Evolutionary conservation across 2,329 filamentous ascomycete species (phyloP).

Genomic region (Cladosporium sphaerospermum): DNA sequence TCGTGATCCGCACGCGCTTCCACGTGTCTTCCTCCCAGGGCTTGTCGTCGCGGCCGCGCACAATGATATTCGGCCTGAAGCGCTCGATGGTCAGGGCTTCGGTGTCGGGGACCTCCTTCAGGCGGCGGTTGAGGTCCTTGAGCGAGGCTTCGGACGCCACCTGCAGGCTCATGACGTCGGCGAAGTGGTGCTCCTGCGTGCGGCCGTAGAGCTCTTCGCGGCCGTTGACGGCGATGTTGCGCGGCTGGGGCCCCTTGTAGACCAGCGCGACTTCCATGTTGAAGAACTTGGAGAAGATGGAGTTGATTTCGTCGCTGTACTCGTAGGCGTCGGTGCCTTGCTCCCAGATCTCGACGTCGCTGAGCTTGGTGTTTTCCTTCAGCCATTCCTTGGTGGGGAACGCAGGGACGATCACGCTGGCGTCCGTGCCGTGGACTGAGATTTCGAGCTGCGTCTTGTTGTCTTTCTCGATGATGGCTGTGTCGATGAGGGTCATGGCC

Average conservation of each 20-base stretch:
- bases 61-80: conserved; percentile 59
- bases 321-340: conserved; percentile 51
- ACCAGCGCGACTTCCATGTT: conserved; percentile 50
- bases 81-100: conserved; percentile 52
- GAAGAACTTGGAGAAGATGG: conserved; percentile 51
- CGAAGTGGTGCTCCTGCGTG: conserved; percentile 45
- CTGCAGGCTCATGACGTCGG: conserved; percentile 53
- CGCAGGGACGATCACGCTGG: conserved; percentile 48
- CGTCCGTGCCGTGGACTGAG: conserved; percentile 37
- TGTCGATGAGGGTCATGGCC: conserved; percentile 58
- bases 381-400: conserved; percentile 52
- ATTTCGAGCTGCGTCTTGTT: conserved; percentile 40
- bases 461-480: conserved; percentile 39
- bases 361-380: conserved; percentile 44
- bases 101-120: conserved; percentile 32
- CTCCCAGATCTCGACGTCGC: conserved; percentile 53
- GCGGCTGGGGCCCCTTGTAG: conserved; percentile 55
- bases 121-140: conserved; percentile 51
- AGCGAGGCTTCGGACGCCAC: conserved; percentile 53
- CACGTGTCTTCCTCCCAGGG: conserved; percentile 60
- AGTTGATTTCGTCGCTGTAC: conserved; percentile 48
- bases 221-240: conserved; percentile 52
- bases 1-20: conserved; percentile 50
- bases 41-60: conserved; percentile 42
- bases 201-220: conserved; percentile 46